These are phyloP conservation scores for Exophiala viscosa DNA, from an alignment of 2,329 filamentous ascomycete species.

Conservation along the genomic window DNA sequence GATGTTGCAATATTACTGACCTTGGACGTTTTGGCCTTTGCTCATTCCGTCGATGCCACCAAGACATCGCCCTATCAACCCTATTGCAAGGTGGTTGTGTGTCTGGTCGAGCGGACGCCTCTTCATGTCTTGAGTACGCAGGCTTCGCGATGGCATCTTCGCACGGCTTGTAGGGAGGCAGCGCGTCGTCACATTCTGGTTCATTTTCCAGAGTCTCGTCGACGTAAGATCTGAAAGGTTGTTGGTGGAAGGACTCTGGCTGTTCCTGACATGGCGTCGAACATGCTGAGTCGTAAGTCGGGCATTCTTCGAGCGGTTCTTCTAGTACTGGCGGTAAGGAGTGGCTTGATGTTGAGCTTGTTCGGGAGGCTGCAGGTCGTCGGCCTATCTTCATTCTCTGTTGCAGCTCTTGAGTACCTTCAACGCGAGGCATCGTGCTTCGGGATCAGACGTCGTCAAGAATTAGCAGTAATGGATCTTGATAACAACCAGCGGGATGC, in stretches of 20 bases:
- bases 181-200: conserved; percentile 5
- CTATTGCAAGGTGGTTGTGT: conserved; percentile 10
- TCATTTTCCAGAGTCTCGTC: conserved; percentile 3
- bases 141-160: conserved; percentile 11
- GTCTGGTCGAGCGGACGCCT: conserved; percentile 2
- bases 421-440: not conserved
- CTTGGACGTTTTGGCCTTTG: not conserved
- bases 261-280: not conserved
- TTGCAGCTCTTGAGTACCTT: not conserved
- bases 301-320: not conserved
- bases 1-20: too few species aligned
- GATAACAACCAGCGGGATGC: too few species aligned
- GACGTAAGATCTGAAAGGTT: not conserved
- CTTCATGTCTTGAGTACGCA: conserved; percentile 6
- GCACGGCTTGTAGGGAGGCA: conserved; percentile 11
- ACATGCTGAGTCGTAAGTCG: not conserved
- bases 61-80: conserved; percentile 9
- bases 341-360: not conserved
- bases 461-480: too few species aligned
- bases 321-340: not conserved
- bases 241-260: not conserved
- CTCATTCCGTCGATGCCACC: conserved; percentile 8
- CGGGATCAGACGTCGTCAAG: not conserved
- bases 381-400: not conserved
- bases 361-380: not conserved